Evolutionary conservation across 495 filamentous ascomycete genomes (phyloP).

Genomic region (Penicillium antarcticum): DNA sequence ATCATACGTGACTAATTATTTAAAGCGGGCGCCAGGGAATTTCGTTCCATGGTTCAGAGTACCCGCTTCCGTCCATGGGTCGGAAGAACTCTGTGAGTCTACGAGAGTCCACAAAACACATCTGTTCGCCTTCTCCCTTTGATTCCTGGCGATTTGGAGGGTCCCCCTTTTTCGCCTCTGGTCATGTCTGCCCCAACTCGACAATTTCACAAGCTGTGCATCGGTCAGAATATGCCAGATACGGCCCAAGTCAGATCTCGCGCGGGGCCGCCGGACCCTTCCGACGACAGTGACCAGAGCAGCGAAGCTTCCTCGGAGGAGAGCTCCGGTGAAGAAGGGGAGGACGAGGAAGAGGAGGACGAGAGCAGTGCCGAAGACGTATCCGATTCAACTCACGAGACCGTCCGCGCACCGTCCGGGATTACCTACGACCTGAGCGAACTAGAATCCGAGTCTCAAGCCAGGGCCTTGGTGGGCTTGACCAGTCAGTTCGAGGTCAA

Average conservation of each 20-base stretch:
- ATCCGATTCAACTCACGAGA: conserved; percentile 17
- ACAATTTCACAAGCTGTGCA: conserved; percentile 39
- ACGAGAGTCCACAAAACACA: conserved; percentile 9
- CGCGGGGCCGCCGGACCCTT: conserved; percentile 14
- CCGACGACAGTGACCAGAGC: conserved; percentile 18
- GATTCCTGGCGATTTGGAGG: background rate
- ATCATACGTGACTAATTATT: conserved; percentile 17
- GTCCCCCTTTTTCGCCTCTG: conserved; percentile 7
- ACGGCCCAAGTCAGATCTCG: conserved; percentile 23
- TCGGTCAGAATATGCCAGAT: conserved; percentile 32
- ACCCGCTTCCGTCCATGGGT: conserved; percentile 42
- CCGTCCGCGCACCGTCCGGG: conserved; percentile 32
- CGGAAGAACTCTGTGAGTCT: conserved; percentile 36
- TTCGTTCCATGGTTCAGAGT: conserved; percentile 31
- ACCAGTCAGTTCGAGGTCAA: conserved; percentile 33
- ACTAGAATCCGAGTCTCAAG: conserved; percentile 33
- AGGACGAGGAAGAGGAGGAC: conserved; percentile 12
- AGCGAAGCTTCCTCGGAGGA: conserved; percentile 10
- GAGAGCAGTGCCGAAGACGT: conserved; percentile 17
- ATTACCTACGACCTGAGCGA: conserved; percentile 40
- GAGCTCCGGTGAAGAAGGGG: conserved; percentile 10
- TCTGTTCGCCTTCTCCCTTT: conserved; percentile 3
- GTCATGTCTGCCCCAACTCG: conserved; percentile 40
- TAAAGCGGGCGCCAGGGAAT: conserved; percentile 27
- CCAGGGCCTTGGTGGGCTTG: conserved; percentile 36